A percentile compares a stretch with the other conserved stretches of the same genome.
phyloP scores from a whole-genome alignment of 345 rosid genomes.

The Kandelia obovata region DNA sequence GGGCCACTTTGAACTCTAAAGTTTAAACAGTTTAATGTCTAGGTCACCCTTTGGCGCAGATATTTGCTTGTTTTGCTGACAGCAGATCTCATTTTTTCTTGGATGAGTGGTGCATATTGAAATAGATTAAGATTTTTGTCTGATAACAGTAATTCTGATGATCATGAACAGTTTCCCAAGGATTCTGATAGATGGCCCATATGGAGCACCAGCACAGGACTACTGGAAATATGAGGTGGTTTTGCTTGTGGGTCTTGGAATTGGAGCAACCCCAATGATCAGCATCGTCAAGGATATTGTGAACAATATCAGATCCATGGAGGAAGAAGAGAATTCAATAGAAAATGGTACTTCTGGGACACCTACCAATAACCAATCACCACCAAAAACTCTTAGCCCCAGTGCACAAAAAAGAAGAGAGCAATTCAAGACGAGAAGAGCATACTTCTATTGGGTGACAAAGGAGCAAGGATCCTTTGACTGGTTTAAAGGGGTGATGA shows the following conservation, averaged over 20 bases:
- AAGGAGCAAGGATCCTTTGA: slow-evolving; percentile 85
- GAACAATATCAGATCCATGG: slow-evolving; percentile 48
- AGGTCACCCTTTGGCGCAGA: too few relatives aligned
- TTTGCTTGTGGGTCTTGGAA: slow-evolving; percentile 71
- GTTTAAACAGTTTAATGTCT: too few relatives aligned
- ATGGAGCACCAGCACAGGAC: slow-evolving; percentile 92
- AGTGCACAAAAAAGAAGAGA: slow-evolving; percentile 38
- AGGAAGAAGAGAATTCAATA: slow-evolving; percentile 33
- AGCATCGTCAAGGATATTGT: slow-evolving; percentile 82
- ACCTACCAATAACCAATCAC: too few relatives aligned
- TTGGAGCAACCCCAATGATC: slow-evolving; percentile 91
- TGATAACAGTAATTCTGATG: too few relatives aligned
- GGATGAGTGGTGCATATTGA: too few relatives aligned
- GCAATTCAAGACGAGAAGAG: slow-evolving; percentile 60
- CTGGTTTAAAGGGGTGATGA: slow-evolving; percentile 83
- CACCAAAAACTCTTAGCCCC: slow-evolving; percentile 23
- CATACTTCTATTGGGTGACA: slow-evolving; percentile 84
- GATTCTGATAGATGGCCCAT: slow-evolving; percentile 74
- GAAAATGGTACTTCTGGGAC: slow-evolving; percentile 36
- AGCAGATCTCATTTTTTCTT: not conserved
- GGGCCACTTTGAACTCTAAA: not conserved
- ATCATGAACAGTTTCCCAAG: slow-evolving; percentile 53
- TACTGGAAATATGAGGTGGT: slow-evolving; percentile 72
- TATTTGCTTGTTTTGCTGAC: not conserved
- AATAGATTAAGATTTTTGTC: too few relatives aligned